phyloP scores from a whole-genome alignment of 108 stramenopile species.

The Skeletonema potamos region DNA sequence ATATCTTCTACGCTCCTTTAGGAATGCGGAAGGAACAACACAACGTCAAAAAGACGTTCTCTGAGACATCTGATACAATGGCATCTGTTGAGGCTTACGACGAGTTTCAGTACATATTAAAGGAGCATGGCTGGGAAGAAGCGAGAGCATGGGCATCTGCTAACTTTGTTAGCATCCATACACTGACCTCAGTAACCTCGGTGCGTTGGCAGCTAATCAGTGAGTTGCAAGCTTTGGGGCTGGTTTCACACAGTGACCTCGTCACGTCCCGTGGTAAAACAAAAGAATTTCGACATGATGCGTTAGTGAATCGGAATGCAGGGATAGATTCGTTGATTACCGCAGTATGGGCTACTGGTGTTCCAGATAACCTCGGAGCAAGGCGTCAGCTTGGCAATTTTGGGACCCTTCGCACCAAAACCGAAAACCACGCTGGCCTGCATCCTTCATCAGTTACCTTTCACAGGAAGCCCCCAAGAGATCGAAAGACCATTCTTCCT shows the following conservation, averaged over 20 bases:
- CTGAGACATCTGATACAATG: slow-evolving; percentile 6
- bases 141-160: slow-evolving; percentile 14
- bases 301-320: slow-evolving; percentile 11
- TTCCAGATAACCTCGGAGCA: slow-evolving; percentile 18
- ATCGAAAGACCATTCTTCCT: background rate
- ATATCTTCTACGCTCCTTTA: slow-evolving; percentile 15
- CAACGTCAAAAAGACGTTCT: slow-evolving; percentile 5
- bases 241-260: slow-evolving; percentile 3
- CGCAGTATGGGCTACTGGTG: slow-evolving; percentile 10
- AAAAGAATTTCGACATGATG: background rate
- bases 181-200: slow-evolving; percentile 9
- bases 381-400: slow-evolving; percentile 20
- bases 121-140: background rate
- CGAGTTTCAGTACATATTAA: background rate
- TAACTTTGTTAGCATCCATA: slow-evolving; percentile 19
- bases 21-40: slow-evolving; percentile 9
- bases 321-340: slow-evolving; percentile 5
- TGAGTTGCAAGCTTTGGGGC: slow-evolving; percentile 12
- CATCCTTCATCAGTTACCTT: slow-evolving; percentile 21
- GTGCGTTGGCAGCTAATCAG: slow-evolving; percentile 12
- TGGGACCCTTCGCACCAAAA: slow-evolving; percentile 14
- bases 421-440: slow-evolving; percentile 5
- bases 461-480: slow-evolving; percentile 17
- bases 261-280: background rate
- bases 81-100: slow-evolving; percentile 22